Base-by-base conservation (phyloP, 768 basidiomycete genomes). In the Serpula lacrymans region DNA sequence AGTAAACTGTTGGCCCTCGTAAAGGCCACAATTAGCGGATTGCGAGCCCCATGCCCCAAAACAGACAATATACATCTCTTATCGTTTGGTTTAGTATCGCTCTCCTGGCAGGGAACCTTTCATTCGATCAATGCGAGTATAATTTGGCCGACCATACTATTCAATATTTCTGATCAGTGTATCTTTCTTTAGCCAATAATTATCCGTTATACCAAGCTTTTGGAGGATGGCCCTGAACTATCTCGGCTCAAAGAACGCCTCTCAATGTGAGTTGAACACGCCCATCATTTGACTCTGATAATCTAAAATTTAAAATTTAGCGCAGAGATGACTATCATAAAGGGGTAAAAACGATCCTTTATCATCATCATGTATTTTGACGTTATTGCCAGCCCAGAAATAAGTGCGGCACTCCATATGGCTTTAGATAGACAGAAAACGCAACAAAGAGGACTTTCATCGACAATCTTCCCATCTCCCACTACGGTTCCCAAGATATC, bases 81-180 rank as follows among this genome's bases (percentile, higher is more conserved):
- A 28, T 9, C 9, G 9, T n/a, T 28, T n/a, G 27, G 27, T 28
- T n/a, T 9, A 9, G 9, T 9, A 30, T n/a, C 46, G 43, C 27
- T 60, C 63, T 61, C 25, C 47, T 60, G n/a, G 48, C 34, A 25
- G 63, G 59, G 61, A 53, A 2, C 33, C 18, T 1, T 45, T 47
- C 1, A 35, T 26, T 42, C 25, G 18, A 44, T 31, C 25, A 29
- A 34, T 16, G 24, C 18, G 1, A 41, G 29, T 18, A n/a, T 29
- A 7, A 17, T 21, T 30, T 50, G 54, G 38, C 46, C 43, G 48
- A 21, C 39, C 10, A 13, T 27, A 28, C 20, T 26, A 2, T 8
- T n/a, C 4, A 10, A 17, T 4, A 17, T 26, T 22, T 39, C 21
- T 40, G 22, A 17, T 18, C 18, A 16, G 11, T 18, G 31, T 16